These are phyloP conservation scores for Geotrichum histeridarum DNA, from an alignment of 1,139 yeast genomes.

Conservation along the genomic window DNA sequence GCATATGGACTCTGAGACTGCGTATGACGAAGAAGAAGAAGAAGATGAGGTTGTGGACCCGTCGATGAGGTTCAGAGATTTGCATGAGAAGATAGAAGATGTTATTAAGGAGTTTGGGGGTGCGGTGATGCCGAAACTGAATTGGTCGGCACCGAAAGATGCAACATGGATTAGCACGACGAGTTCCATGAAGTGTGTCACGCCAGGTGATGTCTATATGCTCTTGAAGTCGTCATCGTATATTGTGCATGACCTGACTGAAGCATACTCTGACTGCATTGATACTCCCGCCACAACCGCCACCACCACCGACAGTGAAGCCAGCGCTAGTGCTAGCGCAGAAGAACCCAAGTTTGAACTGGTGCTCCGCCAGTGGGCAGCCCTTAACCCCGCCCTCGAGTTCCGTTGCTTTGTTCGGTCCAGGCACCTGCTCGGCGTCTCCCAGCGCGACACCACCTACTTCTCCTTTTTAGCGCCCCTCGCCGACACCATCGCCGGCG, in stretches of 20 bases:
- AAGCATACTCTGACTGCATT: slow-evolving; percentile 51
- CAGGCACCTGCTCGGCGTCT: slow-evolving; percentile 58
- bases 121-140: slow-evolving; percentile 76
- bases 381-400: slow-evolving; percentile 81
- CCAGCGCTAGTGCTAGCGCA: too few species aligned
- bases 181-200: slow-evolving; percentile 64
- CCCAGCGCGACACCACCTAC: slow-evolving; percentile 82
- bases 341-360: slow-evolving; percentile 49
- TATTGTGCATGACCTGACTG: slow-evolving; percentile 73
- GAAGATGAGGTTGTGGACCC: slow-evolving; percentile 39
- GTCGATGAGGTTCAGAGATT: slow-evolving; percentile 48
- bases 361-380: slow-evolving; percentile 75
- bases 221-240: slow-evolving; percentile 83
- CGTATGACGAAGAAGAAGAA: slow-evolving; percentile 51
- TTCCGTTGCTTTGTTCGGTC: slow-evolving; percentile 76
- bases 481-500: slow-evolving; percentile 43
- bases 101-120: slow-evolving; percentile 47
- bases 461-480: slow-evolving; percentile 60
- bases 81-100: slow-evolving; percentile 50
- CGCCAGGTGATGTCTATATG: slow-evolving; percentile 69
- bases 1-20: slow-evolving; percentile 33
- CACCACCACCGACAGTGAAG: slow-evolving; percentile 5
- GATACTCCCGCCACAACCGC: slow-evolving; percentile 21
- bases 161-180: slow-evolving; percentile 86
- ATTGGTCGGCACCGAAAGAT: slow-evolving; percentile 97